Conservation (phyloP, 257 asterid species). For the Solanum chiquidenum region DNA sequence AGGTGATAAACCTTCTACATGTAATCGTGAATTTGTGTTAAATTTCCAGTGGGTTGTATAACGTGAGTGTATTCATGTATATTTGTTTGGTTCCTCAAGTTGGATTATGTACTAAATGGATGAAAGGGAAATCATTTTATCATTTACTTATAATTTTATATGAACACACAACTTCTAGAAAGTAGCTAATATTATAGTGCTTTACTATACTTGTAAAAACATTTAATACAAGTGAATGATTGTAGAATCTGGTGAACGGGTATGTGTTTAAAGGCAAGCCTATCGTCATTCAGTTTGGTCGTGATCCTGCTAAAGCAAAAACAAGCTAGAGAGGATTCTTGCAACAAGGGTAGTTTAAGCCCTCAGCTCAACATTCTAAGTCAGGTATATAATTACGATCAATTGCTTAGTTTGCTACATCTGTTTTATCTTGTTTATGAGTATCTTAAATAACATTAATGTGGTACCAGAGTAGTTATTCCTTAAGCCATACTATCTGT, state of each 20-base stretch:
- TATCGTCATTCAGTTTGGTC: constrained; percentile 79
- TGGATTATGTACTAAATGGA: neutral
- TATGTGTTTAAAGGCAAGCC: constrained; percentile 82
- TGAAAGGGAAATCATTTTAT: neutral
- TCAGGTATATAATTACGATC: neutral
- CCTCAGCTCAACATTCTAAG: neutral
- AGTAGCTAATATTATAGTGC: neutral
- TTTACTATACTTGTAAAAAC: neutral
- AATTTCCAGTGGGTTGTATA: neutral
- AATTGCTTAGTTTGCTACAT: neutral
- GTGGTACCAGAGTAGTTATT: neutral
- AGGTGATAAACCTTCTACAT: neutral
- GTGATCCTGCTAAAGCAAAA: constrained; percentile 46
- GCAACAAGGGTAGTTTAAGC: neutral
- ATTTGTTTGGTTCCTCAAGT: neutral
- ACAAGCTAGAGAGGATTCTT: constrained; percentile 7
- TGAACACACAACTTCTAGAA: neutral
- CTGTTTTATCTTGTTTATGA: neutral
- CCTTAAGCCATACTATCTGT: neutral
- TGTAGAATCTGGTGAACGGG: constrained; percentile 81
- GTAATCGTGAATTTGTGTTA: neutral
- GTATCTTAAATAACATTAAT: neutral
- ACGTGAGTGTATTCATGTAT: neutral
- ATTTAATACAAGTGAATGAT: neutral
- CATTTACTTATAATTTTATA: neutral